Percentiles rank a stretch among this genome's conserved stretches.
Conservation (phyloP, 768 basidiomycete genomes). For the Brasilioporus rufonigricans region DNA sequence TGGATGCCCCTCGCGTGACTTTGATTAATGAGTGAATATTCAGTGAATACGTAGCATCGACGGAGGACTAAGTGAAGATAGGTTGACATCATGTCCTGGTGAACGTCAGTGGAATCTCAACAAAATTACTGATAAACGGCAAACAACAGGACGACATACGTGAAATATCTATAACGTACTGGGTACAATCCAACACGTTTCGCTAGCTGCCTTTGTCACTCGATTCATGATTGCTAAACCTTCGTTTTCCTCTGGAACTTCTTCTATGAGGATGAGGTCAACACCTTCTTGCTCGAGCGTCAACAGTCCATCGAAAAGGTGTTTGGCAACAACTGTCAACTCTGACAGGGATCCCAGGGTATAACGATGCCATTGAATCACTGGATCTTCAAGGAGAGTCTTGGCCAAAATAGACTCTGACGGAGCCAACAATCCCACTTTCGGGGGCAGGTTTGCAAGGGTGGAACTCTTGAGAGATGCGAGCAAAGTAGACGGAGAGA, state of each 20-base stretch:
- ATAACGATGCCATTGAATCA: constrained; percentile 57
- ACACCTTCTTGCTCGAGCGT: constrained; percentile 75
- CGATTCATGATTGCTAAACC: constrained; percentile 96
- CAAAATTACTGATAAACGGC: neutral
- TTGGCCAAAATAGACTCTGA: constrained; percentile 48
- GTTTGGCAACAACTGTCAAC: constrained; percentile 69
- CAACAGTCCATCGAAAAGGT: constrained; percentile 85
- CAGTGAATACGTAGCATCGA: neutral
- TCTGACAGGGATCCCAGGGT: constrained; percentile 49
- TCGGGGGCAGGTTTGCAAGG: constrained; percentile 19
- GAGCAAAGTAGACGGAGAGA: constrained; percentile 39
- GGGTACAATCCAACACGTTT: constrained; percentile 35
- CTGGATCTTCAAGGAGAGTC: constrained; percentile 28
- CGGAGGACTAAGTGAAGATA: neutral
- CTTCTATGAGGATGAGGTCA: constrained; percentile 83
- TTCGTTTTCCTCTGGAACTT: constrained; percentile 72
- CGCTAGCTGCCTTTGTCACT: constrained; percentile 83
- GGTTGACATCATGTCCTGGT: neutral
- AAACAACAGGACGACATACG: constrained; percentile 12
- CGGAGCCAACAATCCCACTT: constrained; percentile 68
- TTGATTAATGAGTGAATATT: neutral
- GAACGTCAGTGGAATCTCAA: neutral
- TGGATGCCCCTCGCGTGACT: neutral
- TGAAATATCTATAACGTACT: constrained; percentile 11
- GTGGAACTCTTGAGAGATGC: constrained; percentile 37